Base-by-base conservation (phyloP, 225 moss, liverwort and hornwort genomes). In the Thuidium tamariscinum region DNA sequence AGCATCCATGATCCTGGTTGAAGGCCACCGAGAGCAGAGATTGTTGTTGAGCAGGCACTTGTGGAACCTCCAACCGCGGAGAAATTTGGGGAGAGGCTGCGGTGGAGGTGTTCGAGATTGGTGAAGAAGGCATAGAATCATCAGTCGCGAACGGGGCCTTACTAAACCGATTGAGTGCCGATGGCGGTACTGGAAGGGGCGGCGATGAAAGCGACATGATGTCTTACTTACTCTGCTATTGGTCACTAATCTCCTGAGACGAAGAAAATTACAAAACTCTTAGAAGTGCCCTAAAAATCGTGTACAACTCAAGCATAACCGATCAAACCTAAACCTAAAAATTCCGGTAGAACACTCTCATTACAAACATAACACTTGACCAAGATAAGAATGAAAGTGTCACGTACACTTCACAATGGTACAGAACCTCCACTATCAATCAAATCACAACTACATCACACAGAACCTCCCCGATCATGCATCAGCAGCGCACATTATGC, bases 1-100 rank as follows among this genome's bases (percentile, higher is more conserved):
- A 95, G 88, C 95, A 95, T 42, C 95, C 95, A 83, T 95, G 90
- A 44, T 95, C 95, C 84, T 95, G 92, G 52, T 95, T 95, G 82
- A 95, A 95, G 49, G 89, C 91, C 62, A 92, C 89, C n/a, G 91
- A 95, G 36, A 95, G 92, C 61, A 92, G 77, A 69, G 92, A 79
- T 70, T 88, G 88, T 66, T 92, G 90, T 54, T 93, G 89, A 48
- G 86, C 82, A 79, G 86, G 82, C 36, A 68, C 89, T 88, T 88
- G 90, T 8, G 89, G 65, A 80, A 49, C 86, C 79, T 90, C 93
- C 81, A 92, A 51, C 80, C 85, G 90, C 76, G 90, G 88, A 78
- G 92, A 93, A 54, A 89, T 80, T 82, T 93, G 93, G 12, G 90
- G 90, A 37, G 92, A 89, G 42, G 85, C 86, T 69, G 57, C 88